Evolutionary conservation across 202 grass and related monocot species (phyloP), one percentile per base, ranked within the genome.

Genomic region (Saccharum hybrid): DNA sequence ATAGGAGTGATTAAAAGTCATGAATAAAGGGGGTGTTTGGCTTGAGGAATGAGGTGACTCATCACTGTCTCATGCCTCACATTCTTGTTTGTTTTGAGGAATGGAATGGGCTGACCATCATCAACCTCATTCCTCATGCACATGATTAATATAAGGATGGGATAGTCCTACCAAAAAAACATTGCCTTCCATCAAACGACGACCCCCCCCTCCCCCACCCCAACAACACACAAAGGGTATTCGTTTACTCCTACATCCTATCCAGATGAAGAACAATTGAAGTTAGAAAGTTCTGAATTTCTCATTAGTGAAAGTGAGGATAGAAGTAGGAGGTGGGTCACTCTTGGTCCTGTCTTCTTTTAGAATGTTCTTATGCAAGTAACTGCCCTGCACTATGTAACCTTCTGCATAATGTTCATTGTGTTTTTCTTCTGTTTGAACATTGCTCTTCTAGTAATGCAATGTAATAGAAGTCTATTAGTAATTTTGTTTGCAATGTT

Each of bases 51-150:
- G 28, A 52, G 28, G 28, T 34, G 16, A 22, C 34, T 4, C 30
- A 74, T 56, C 18, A 19, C 18, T 48, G 7, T 34, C 46, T 56
- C 2, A 33, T 9, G 42, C 2, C 9, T 51, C 8, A 21, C 4
- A 2, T 74, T 34, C 31, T 56, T 72, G 22, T 72, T 16, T 30
- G 22, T 30, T 74, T 66, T 36, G 30, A 21, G 18, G 9, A 56
- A 74, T 74, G 72, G 48, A 49, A 49, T 74, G 69, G 12, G 28
- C 18, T 54, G 28, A 36, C 26, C 71, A 52, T n/a, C 45, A 34
- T 1, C 8, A 52, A 34, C 45, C 8, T 51, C 70, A 19, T 73
- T 73, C 14, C 4, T 73, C 41, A 10, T 19, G 7, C 7, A 19
- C 23, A 49, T 72, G 14, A 46, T 33, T 49, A 18, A 46, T 73